Percentiles rank a stretch among this genome's conserved stretches.
Evolutionary conservation across 768 basidiomycete genomes (phyloP).

Genomic region (Podaxis pistillaris): DNA sequence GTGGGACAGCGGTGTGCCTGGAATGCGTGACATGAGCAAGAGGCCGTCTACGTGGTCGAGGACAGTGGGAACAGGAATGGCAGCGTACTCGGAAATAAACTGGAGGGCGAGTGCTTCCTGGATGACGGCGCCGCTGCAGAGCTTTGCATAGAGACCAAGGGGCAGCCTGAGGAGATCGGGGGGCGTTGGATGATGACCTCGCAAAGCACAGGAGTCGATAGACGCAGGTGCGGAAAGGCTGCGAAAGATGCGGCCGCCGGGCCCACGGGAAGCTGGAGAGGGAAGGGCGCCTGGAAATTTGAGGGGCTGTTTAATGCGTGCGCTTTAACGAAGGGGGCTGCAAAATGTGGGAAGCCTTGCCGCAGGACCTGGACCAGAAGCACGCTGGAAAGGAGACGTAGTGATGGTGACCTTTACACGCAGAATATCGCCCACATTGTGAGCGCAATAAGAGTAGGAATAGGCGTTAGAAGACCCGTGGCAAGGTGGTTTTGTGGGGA

Average conservation of each 20-base stretch:
- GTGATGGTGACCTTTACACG: constrained; percentile 62
- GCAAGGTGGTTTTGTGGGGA: background rate
- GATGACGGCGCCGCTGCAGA: background rate
- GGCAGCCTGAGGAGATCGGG: constrained; percentile 2
- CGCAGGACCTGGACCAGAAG: constrained; percentile 64
- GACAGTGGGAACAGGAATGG: constrained; percentile 13
- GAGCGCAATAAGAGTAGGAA: constrained; percentile 21
- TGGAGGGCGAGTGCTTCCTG: constrained; percentile 6
- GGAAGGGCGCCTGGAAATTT: background rate
- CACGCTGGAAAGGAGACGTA: constrained; percentile 75
- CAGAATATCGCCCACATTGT: constrained; percentile 51
- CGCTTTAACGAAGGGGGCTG: background rate
- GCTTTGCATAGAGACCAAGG: constrained; percentile 9
- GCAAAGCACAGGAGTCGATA: background rate
- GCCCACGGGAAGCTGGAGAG: constrained; percentile 1
- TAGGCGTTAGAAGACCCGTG: constrained; percentile 11
- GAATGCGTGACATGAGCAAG: constrained; percentile 2
- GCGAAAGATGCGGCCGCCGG: background rate
- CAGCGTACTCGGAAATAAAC: constrained; percentile 3
- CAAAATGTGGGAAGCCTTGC: constrained; percentile 21
- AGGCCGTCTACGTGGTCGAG: constrained; percentile 10
- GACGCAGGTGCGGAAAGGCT: background rate
- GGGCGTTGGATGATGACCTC: background rate
- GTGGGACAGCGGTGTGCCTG: constrained; percentile 1
- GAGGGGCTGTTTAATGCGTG: background rate